phyloP scores from a whole-genome alignment of 163 green algal genomes.

The Prototheca wickerhamii region DNA sequence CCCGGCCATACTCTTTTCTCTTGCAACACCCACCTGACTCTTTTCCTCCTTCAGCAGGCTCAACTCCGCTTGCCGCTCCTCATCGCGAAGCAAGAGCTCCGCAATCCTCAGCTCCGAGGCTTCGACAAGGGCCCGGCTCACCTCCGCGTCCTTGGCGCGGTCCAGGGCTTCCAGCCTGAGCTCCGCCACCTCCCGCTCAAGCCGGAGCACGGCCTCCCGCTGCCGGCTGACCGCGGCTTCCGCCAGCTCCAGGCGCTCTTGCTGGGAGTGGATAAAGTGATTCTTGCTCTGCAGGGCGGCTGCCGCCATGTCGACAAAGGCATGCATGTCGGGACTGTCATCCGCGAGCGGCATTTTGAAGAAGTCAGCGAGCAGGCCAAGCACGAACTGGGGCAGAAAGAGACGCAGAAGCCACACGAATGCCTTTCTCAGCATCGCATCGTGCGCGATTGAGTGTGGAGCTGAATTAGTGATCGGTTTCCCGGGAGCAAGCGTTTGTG shows the following conservation, averaged over 20 bases:
- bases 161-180: neutral
- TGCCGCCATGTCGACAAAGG: neutral
- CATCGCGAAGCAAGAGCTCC: too few relatives aligned
- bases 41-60: too few relatives aligned
- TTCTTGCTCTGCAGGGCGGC: slow-evolving; percentile 2
- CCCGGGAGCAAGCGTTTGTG: too few relatives aligned
- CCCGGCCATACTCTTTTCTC: too few relatives aligned
- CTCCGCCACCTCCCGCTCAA: neutral
- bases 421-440: too few relatives aligned
- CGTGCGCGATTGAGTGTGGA: too few relatives aligned
- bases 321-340: neutral
- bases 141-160: too few relatives aligned
- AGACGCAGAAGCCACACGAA: neutral
- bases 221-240: neutral
- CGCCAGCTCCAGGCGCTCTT: neutral
- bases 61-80: too few relatives aligned
- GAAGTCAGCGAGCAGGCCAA: neutral
- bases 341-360: neutral
- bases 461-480: too few relatives aligned
- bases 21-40: too few relatives aligned
- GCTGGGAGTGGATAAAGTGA: neutral
- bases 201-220: neutral
- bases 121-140: too few relatives aligned
- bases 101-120: too few relatives aligned
- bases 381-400: neutral